A percentile compares a stretch with the other conserved stretches of the same genome.
Evolutionary conservation across 768 basidiomycete genomes (phyloP).

Genomic region (Psilocybe azurescens): DNA sequence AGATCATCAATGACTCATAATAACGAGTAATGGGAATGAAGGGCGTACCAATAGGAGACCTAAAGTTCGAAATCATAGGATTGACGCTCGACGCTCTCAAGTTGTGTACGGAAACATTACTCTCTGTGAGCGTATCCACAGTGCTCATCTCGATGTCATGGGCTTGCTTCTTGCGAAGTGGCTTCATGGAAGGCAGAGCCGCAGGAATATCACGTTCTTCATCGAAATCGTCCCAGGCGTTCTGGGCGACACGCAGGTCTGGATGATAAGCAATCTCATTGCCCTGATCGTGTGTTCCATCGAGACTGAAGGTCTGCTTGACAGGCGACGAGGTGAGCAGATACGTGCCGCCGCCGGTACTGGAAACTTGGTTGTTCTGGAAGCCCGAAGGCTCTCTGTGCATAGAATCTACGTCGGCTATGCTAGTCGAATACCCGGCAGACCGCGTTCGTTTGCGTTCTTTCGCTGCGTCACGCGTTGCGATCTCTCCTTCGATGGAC

Average conservation of each 20-base stretch:
- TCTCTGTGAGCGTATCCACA: slow-evolving; percentile 42
- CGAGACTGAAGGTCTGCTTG: slow-evolving; percentile 29
- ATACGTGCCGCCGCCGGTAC: slow-evolving; percentile 31
- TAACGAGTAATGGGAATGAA: background rate
- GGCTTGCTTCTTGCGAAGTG: slow-evolving; percentile 45
- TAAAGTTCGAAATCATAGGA: slow-evolving; percentile 66
- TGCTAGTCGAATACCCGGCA: slow-evolving; percentile 25
- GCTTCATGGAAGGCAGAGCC: slow-evolving; percentile 40
- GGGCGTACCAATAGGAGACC: slow-evolving; percentile 68
- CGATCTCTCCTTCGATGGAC: slow-evolving; percentile 70
- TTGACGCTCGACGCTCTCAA: slow-evolving; percentile 42
- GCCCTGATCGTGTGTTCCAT: slow-evolving; percentile 20
- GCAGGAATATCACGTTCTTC: slow-evolving; percentile 36
- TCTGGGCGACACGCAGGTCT: slow-evolving; percentile 3
- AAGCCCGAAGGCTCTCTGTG: slow-evolving; percentile 26
- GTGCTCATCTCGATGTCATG: slow-evolving; percentile 42
- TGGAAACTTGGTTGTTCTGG: slow-evolving; percentile 12
- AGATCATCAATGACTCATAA: slow-evolving; percentile 2
- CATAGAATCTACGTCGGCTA: slow-evolving; percentile 27
- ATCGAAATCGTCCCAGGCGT: slow-evolving; percentile 31
- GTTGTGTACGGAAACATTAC: slow-evolving; percentile 50
- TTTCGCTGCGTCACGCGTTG: slow-evolving; percentile 50
- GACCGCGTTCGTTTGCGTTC: slow-evolving; percentile 43
- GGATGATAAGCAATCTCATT: slow-evolving; percentile 13
- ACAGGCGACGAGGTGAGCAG: slow-evolving; percentile 41